These are phyloP conservation scores for Rhodotorula graminis DNA, from an alignment of 768 basidiomycete genomes.

Conservation along the genomic window DNA sequence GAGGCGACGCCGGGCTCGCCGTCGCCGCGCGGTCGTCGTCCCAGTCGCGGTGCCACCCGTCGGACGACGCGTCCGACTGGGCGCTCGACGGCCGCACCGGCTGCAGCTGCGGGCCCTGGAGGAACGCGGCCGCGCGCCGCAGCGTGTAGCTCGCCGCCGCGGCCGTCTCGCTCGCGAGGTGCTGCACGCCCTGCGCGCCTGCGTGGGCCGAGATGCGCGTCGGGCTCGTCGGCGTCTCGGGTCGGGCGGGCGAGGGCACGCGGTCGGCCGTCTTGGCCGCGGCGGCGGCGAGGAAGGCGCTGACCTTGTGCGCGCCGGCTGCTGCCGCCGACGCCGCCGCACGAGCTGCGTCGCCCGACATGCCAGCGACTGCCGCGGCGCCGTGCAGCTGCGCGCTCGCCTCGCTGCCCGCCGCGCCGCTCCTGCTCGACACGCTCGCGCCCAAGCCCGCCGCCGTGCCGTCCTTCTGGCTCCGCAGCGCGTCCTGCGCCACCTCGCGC, in stretches of 20 bases:
- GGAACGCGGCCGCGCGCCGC: conserved; percentile 24
- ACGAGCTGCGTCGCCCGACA: background rate
- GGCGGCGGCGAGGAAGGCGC: conserved; percentile 25
- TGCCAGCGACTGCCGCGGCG: too few species aligned
- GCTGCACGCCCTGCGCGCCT: background rate
- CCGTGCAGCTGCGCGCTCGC: background rate
- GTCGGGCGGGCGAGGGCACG: background rate
- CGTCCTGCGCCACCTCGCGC: conserved; percentile 50
- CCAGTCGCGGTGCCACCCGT: too few species aligned
- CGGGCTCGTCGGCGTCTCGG: too few species aligned
- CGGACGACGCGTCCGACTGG: too few species aligned
- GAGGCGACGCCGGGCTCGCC: background rate
- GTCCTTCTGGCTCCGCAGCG: background rate
- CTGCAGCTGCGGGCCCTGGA: background rate
- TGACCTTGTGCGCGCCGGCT: conserved; percentile 19
- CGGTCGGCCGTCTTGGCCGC: background rate
- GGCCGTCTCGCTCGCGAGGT: conserved; percentile 18
- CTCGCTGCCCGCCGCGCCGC: background rate
- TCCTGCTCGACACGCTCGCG: background rate
- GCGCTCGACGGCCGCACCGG: too few species aligned
- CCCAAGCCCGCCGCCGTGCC: background rate
- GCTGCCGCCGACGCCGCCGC: background rate
- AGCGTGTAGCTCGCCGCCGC: conserved; percentile 19
- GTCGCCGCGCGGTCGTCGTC: background rate
- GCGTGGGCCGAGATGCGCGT: background rate